A percentile compares a stretch with the other conserved stretches of the same genome.
phyloP scores from a whole-genome alignment of 208 protist species.

The Perkinsela sp. region DNA sequence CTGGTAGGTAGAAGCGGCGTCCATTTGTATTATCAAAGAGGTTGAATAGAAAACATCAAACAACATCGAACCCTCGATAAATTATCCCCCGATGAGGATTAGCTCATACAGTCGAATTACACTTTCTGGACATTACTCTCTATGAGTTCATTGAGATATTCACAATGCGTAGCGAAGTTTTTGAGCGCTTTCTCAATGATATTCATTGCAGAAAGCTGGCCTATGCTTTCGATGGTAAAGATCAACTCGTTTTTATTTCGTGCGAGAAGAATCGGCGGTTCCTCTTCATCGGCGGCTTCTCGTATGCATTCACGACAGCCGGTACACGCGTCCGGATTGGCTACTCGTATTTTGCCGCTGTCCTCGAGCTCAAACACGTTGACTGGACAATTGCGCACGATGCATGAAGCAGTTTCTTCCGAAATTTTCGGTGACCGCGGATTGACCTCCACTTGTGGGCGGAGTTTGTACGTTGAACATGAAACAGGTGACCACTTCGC shows the following conservation, averaged over 20 bases:
- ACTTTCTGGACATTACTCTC: not conserved
- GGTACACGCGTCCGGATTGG: conserved; percentile 65
- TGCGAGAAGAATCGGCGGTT: conserved; percentile 20
- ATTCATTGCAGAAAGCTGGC: conserved; percentile 27
- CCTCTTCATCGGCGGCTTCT: conserved; percentile 17
- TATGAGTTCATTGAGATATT: conserved; percentile 22
- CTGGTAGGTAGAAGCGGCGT: no score
- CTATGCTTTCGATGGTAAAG: conserved; percentile 59
- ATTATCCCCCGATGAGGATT: no score
- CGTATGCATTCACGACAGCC: conserved; percentile 88
- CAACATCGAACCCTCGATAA: no score
- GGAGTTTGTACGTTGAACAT: conserved; percentile 80
- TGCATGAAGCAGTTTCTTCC: conserved; percentile 28
- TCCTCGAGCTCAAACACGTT: conserved; percentile 80
- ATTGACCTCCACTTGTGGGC: conserved; percentile 63
- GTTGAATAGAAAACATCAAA: no score
- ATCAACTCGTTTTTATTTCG: conserved; percentile 48
- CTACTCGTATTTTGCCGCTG: conserved; percentile 19
- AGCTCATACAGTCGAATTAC: no score
- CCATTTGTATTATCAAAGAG: no score
- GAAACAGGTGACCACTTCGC: conserved; percentile 92
- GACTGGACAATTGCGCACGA: conserved; percentile 59
- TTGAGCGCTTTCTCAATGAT: conserved; percentile 30
- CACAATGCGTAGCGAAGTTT: conserved; percentile 34
- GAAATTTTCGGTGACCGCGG: conserved; percentile 11